Evolutionary conservation across 2,329 filamentous ascomycete genomes (phyloP).

Genomic region (Bipolaris oryzae): DNA sequence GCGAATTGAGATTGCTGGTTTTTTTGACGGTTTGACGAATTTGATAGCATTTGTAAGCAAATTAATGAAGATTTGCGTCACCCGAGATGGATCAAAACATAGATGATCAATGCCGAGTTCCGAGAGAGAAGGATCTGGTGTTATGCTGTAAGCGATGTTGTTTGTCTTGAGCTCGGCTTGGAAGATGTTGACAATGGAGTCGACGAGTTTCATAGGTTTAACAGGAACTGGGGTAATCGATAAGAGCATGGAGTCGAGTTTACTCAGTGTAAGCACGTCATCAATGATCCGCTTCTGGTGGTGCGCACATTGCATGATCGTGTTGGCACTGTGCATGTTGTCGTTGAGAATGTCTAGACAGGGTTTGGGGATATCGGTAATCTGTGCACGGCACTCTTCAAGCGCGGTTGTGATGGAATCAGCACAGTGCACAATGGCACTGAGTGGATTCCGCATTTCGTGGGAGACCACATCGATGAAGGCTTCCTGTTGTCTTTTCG

Average conservation of each 20-base stretch:
- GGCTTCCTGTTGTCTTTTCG: slow-evolving; percentile 48
- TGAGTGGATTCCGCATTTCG: slow-evolving; percentile 55
- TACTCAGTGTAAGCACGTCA: slow-evolving; percentile 54
- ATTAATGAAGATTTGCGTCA: slow-evolving; percentile 78
- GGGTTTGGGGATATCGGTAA: slow-evolving; percentile 29
- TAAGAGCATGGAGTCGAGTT: slow-evolving; percentile 54
- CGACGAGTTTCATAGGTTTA: slow-evolving; percentile 45
- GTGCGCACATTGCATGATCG: slow-evolving; percentile 54
- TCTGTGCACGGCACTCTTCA: slow-evolving; percentile 34
- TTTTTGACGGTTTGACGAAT: slow-evolving; percentile 47
- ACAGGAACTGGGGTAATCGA: slow-evolving; percentile 51
- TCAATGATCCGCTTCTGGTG: slow-evolving; percentile 58
- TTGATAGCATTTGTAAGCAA: slow-evolving; percentile 64
- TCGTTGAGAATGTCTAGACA: slow-evolving; percentile 37
- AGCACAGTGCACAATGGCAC: slow-evolving; percentile 53
- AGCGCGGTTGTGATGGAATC: slow-evolving; percentile 51
- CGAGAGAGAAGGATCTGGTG: slow-evolving; percentile 47
- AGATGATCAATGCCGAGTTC: slow-evolving; percentile 48
- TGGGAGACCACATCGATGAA: slow-evolving; percentile 51
- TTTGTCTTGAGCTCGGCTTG: slow-evolving; percentile 46
- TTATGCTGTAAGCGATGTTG: slow-evolving; percentile 37
- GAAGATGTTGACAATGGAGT: slow-evolving; percentile 48
- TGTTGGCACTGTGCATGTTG: slow-evolving; percentile 47
- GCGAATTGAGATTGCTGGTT: slow-evolving; percentile 47
- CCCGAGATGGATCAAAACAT: slow-evolving; percentile 50